Percentiles rank a stretch among this genome's conserved stretches.
These are phyloP conservation scores for Blastomyces parvus DNA, from an alignment of 2,329 filamentous ascomycete genomes.

Conservation along the genomic window DNA sequence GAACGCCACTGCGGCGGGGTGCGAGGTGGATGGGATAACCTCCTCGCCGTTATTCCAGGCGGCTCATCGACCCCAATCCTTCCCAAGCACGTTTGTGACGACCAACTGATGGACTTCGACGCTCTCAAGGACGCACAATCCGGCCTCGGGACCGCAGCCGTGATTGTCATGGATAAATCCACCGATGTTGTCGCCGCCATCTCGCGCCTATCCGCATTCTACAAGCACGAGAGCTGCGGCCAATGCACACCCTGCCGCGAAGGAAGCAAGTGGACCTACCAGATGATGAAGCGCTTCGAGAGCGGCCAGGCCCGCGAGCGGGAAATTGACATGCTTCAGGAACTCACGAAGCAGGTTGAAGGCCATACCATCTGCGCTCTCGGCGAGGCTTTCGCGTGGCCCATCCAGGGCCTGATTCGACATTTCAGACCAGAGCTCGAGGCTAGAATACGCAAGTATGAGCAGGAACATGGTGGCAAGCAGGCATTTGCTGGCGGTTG, in stretches of 20 bases:
- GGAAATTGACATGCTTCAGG: constrained; percentile 99
- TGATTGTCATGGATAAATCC: constrained; percentile 98
- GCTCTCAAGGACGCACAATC: constrained; percentile 96
- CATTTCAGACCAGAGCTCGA: constrained; percentile 97
- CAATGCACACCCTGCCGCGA: constrained; percentile 99
- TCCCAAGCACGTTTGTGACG: constrained; percentile 79
- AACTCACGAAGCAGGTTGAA: constrained; percentile 98
- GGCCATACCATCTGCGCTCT: constrained; percentile 98
- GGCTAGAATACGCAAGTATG: constrained; percentile 75
- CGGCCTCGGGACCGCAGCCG: constrained; percentile 90
- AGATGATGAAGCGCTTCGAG: constrained; percentile 97
- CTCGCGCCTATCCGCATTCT: constrained; percentile 86
- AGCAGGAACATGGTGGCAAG: constrained; percentile 57
- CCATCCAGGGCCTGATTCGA: constrained; percentile 92
- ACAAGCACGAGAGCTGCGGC: constrained; percentile 95
- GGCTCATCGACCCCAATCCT: constrained; percentile 95
- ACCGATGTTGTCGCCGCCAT: constrained; percentile 94
- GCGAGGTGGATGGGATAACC: constrained; percentile 93
- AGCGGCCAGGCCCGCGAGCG: constrained; percentile 77
- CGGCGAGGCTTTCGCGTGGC: constrained; percentile 97
- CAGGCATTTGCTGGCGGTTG: constrained; percentile 71
- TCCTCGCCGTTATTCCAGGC: constrained; percentile 88
- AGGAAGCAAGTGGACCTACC: constrained; percentile 97
- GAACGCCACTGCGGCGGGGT: constrained; percentile 98
- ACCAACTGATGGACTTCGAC: constrained; percentile 98